Evolutionary conservation across 345 rosid species (phyloP).

Genomic region (Camelina laxa): DNA sequence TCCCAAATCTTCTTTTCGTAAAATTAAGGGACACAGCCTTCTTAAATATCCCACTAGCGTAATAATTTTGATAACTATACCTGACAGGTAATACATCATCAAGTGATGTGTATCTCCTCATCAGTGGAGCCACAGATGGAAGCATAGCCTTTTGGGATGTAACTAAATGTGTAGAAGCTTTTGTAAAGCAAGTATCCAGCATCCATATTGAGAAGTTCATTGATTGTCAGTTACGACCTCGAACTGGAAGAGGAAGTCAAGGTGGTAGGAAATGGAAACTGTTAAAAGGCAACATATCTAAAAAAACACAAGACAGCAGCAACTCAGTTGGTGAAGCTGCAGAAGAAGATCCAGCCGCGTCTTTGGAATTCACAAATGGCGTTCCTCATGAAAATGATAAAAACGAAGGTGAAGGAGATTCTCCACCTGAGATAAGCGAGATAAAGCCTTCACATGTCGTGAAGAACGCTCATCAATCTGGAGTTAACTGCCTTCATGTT

Average conservation of each 20-base stretch:
- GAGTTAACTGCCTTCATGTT: constrained; percentile 84
- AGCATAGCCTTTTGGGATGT: constrained; percentile 90
- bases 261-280: constrained; percentile 90
- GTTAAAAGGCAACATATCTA: constrained; percentile 38
- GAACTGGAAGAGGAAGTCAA: constrained; percentile 95
- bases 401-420: constrained; percentile 38
- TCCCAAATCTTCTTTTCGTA: neutral
- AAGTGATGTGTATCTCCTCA: constrained; percentile 58
- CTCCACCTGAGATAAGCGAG: constrained; percentile 55
- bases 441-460: constrained; percentile 64
- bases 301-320: constrained; percentile 37
- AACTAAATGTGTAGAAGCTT: constrained; percentile 67
- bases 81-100: constrained; percentile 52
- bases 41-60: neutral
- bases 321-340: constrained; percentile 32
- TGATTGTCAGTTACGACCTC: constrained; percentile 76
- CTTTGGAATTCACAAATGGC: constrained; percentile 34
- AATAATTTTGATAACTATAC: constrained; percentile 21
- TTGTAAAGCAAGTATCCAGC: constrained; percentile 59
- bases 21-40: neutral
- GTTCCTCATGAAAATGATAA: constrained; percentile 42
- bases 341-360: constrained; percentile 39
- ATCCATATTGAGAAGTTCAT: constrained; percentile 58
- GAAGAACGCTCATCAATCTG: constrained; percentile 74
- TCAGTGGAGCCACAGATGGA: constrained; percentile 97